Conservation (phyloP, 2,329 filamentous ascomycete genomes). For the Trichoderma guizhouense region DNA sequence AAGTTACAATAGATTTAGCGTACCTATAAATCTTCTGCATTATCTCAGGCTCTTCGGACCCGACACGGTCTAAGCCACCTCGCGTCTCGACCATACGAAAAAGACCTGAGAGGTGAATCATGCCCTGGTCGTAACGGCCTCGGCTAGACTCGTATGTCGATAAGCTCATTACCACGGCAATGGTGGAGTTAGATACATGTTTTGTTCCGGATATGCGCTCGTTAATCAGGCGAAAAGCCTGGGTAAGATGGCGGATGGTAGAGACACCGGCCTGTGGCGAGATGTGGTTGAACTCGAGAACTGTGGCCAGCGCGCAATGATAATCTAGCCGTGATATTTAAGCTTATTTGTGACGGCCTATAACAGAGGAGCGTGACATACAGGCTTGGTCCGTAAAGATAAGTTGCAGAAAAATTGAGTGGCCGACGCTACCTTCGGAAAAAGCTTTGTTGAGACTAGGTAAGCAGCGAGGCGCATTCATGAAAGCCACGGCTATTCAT, state of each 20-base stretch:
- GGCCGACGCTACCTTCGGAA: neutral
- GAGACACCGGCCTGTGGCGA: neutral
- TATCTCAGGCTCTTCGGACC: neutral
- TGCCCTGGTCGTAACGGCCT: neutral
- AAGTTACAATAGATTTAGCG: neutral
- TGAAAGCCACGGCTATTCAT: neutral
- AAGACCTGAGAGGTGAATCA: neutral
- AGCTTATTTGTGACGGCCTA: neutral
- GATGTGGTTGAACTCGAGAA: neutral
- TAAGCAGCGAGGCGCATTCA: neutral
- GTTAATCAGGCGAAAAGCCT: neutral
- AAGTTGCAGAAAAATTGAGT: neutral
- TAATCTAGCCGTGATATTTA: neutral
- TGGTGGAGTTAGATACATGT: neutral
- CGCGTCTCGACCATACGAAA: neutral
- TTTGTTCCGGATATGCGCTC: neutral
- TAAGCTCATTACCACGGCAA: neutral
- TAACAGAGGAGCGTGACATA: neutral
- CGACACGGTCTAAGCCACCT: neutral
- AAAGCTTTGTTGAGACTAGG: neutral
- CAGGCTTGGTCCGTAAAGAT: constrained; percentile 2
- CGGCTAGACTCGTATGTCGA: neutral
- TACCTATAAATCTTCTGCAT: neutral
- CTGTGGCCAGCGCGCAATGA: neutral
- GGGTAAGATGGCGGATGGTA: neutral